phyloP scores from a whole-genome alignment of 176 grass and related monocot species.

The Eleusine coracana region DNA sequence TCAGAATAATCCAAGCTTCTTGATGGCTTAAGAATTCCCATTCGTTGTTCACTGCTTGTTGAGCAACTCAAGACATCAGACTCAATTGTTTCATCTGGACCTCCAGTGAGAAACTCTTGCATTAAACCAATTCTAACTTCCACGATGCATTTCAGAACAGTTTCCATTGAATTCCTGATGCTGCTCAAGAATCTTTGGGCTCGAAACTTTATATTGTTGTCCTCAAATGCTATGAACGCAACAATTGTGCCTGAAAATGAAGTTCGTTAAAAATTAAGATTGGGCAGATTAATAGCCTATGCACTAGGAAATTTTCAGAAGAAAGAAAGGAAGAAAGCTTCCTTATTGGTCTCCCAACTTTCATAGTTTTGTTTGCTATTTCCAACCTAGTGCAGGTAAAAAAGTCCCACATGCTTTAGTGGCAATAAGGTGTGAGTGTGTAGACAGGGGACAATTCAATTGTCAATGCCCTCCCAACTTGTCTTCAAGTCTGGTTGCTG shows the following conservation, averaged over 20 bases:
- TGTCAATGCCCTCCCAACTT: no score
- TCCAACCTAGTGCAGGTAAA: no score
- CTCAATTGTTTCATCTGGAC: constrained; percentile 40
- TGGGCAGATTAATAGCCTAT: neutral
- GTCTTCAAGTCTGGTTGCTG: no score
- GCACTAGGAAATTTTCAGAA: constrained; percentile 24
- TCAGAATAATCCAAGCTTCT: constrained; percentile 49
- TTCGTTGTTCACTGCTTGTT: constrained; percentile 47
- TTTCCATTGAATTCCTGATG: constrained; percentile 94
- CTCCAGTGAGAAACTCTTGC: constrained; percentile 49
- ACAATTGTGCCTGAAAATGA: constrained; percentile 62
- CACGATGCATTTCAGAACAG: constrained; percentile 70
- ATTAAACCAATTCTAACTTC: constrained; percentile 69
- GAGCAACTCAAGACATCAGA: constrained; percentile 57
- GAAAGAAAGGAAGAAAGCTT: neutral
- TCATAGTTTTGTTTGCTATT: no score
- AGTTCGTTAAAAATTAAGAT: constrained; percentile 17
- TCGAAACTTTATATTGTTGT: constrained; percentile 67
- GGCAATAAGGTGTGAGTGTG: no score
- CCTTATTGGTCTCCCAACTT: neutral
- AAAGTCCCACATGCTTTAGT: no score
- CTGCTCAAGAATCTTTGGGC: constrained; percentile 91
- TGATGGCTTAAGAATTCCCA: constrained; percentile 50
- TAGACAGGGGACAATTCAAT: no score
- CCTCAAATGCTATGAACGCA: constrained; percentile 83